phyloP scores from a whole-genome alignment of 2,329 filamentous ascomycete species.

The Penicillium freii region DNA sequence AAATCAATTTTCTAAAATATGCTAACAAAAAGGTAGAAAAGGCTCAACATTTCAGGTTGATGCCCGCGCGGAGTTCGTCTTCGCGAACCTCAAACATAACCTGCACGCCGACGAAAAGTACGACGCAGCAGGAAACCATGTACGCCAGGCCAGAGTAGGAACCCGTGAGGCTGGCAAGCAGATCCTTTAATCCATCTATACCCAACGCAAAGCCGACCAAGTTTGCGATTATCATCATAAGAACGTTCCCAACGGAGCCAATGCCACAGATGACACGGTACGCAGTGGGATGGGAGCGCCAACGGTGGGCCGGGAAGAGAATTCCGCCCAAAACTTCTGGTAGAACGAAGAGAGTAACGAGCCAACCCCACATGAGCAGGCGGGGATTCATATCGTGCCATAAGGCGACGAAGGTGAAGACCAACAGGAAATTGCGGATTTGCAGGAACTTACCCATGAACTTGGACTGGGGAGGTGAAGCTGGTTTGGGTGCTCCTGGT shows the following conservation, averaged over 20 bases:
- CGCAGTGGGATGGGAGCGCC: conserved; percentile 64
- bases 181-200: conserved; percentile 76
- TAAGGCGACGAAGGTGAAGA: conserved; percentile 95
- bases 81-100: conserved; percentile 96
- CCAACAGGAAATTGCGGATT: conserved; percentile 72
- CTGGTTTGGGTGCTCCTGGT: conserved; percentile 38
- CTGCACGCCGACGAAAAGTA: conserved; percentile 80
- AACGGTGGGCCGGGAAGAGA: conserved; percentile 71
- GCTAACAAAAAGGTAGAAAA: not conserved
- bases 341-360: conserved; percentile 88
- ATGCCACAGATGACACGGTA: conserved; percentile 79
- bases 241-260: conserved; percentile 76
- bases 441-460: conserved; percentile 55
- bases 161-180: conserved; percentile 71
- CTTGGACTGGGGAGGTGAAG: conserved; percentile 43
- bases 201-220: conserved; percentile 93
- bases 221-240: conserved; percentile 97
- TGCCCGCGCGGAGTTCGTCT: conserved; percentile 75
- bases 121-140: conserved; percentile 66
- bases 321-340: conserved; percentile 74
- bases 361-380: conserved; percentile 93
- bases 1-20: not conserved
- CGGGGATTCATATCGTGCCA: conserved; percentile 97
- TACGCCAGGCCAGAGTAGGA: conserved; percentile 76
- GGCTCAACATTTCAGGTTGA: conserved; percentile 73